These are phyloP conservation scores for Exserohilum turcica DNA, from an alignment of 2,329 filamentous ascomycete genomes.

Conservation along the genomic window DNA sequence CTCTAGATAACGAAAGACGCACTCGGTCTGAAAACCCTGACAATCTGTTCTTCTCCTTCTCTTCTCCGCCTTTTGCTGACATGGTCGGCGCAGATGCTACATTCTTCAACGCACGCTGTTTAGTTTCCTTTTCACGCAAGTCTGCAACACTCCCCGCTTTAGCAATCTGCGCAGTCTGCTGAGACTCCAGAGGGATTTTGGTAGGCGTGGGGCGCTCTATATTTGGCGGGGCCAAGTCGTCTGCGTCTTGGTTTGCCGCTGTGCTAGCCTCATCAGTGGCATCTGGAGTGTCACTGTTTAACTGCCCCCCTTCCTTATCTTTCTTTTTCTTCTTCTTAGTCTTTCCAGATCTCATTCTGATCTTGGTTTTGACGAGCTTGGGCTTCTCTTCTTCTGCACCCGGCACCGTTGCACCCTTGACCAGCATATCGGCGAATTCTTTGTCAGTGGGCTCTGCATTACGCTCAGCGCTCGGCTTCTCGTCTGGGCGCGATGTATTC, in stretches of 20 bases:
- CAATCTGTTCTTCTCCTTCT: slow-evolving; percentile 27
- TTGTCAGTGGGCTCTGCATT: slow-evolving; percentile 30
- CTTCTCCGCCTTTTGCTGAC: slow-evolving; percentile 19
- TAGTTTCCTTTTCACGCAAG: slow-evolving; percentile 29
- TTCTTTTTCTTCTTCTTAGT: slow-evolving; percentile 33
- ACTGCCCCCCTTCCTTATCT: slow-evolving; percentile 22
- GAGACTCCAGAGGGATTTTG: slow-evolving; percentile 2
- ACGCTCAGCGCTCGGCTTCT: background rate
- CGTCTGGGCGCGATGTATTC: slow-evolving; percentile 9
- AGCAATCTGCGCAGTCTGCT: slow-evolving; percentile 19
- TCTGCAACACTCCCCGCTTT: slow-evolving; percentile 40
- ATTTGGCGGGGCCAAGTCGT: slow-evolving; percentile 9
- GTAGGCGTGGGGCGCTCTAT: background rate
- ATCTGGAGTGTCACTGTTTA: slow-evolving; percentile 20
- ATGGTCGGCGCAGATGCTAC: slow-evolving; percentile 35
- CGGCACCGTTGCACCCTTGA: slow-evolving; percentile 29
- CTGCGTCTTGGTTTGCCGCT: slow-evolving; percentile 6
- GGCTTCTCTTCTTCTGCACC: slow-evolving; percentile 19
- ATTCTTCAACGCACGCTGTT: slow-evolving; percentile 35
- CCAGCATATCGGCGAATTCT: slow-evolving; percentile 37
- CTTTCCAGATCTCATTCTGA: slow-evolving; percentile 43
- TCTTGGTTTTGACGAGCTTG: slow-evolving; percentile 43
- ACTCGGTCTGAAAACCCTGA: slow-evolving; percentile 31
- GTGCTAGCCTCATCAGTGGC: slow-evolving; percentile 14
- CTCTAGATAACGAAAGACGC: slow-evolving; percentile 31